Percentiles rank a stretch among this genome's conserved stretches.
phyloP scores from a whole-genome alignment of 73 alveolate genomes.

The Paramecium primaurelia region DNA sequence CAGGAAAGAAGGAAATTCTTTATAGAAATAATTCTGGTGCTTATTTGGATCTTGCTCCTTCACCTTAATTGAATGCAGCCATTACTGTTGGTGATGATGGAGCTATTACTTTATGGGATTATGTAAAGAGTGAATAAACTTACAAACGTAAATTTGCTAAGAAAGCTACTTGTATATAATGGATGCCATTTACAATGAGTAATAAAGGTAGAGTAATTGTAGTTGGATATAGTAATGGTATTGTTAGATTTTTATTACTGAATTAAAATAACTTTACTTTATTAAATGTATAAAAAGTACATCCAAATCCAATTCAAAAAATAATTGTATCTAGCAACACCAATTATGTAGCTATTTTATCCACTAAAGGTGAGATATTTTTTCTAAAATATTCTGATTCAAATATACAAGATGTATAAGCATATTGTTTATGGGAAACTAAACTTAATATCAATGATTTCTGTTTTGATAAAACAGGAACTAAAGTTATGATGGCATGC shows the following conservation, averaged over 20 bases:
- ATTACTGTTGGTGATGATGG: slow-evolving; percentile 94
- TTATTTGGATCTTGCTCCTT: slow-evolving; percentile 74
- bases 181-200: slow-evolving; percentile 70
- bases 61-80: slow-evolving; percentile 81
- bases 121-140: slow-evolving; percentile 76
- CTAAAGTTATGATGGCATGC: slow-evolving; percentile 68
- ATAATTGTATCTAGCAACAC: slow-evolving; percentile 73
- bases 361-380: slow-evolving; percentile 74
- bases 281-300: slow-evolving; percentile 77
- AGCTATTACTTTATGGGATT: slow-evolving; percentile 85
- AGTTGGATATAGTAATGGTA: slow-evolving; percentile 81
- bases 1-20: slow-evolving; percentile 69
- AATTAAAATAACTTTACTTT: slow-evolving; percentile 63
- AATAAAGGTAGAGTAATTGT: slow-evolving; percentile 82
- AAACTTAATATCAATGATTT: slow-evolving; percentile 64
- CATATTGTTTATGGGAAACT: slow-evolving; percentile 72
- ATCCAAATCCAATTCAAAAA: slow-evolving; percentile 67
- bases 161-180: slow-evolving; percentile 77
- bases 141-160: slow-evolving; percentile 72
- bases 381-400: slow-evolving; percentile 67
- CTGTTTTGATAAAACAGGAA: slow-evolving; percentile 70
- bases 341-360: slow-evolving; percentile 67
- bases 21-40: slow-evolving; percentile 87
- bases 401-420: slow-evolving; percentile 63
- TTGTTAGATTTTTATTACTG: slow-evolving; percentile 72